Conservation (phyloP, 1,284 basidiomycete genomes). For the Lignosus rhinocerotis region DNA sequence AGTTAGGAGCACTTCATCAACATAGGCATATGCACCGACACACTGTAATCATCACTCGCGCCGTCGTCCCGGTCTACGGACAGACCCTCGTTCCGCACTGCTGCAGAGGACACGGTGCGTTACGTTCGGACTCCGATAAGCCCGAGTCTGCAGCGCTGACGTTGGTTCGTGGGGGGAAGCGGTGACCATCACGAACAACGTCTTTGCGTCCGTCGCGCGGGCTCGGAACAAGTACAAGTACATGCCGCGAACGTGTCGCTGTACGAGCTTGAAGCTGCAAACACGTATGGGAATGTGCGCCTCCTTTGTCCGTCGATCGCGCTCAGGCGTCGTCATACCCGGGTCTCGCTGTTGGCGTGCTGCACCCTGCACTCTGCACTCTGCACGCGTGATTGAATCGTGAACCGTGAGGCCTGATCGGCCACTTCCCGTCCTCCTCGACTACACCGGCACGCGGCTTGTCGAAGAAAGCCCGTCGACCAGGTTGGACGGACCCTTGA, state of each 20-base stretch:
- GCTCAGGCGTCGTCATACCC: neutral
- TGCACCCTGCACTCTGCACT: no score
- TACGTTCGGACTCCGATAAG: slow-evolving; percentile 7
- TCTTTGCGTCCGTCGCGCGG: slow-evolving; percentile 41
- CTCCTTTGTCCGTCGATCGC: neutral
- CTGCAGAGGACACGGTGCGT: slow-evolving; percentile 24
- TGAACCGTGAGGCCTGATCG: neutral
- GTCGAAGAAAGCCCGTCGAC: slow-evolving; percentile 12
- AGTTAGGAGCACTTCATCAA: slow-evolving; percentile 49
- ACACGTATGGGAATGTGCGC: slow-evolving; percentile 45
- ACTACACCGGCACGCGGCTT: neutral
- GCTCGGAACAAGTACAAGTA: slow-evolving; percentile 51
- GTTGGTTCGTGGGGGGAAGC: slow-evolving; percentile 7
- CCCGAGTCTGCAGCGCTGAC: slow-evolving; percentile 6
- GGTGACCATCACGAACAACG: slow-evolving; percentile 44
- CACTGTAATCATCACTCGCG: slow-evolving; percentile 50
- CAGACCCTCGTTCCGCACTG: slow-evolving; percentile 20
- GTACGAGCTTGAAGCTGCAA: slow-evolving; percentile 57
- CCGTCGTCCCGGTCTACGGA: slow-evolving; percentile 25
- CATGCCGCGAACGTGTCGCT: slow-evolving; percentile 51
- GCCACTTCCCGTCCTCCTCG: neutral
- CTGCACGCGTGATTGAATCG: neutral
- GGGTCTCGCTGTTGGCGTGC: neutral
- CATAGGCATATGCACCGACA: slow-evolving; percentile 51
- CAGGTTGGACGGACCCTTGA: slow-evolving; percentile 18